Evolutionary conservation across 139 green algal genomes (phyloP).

Genomic region (Monoraphidium neglectum): DNA sequence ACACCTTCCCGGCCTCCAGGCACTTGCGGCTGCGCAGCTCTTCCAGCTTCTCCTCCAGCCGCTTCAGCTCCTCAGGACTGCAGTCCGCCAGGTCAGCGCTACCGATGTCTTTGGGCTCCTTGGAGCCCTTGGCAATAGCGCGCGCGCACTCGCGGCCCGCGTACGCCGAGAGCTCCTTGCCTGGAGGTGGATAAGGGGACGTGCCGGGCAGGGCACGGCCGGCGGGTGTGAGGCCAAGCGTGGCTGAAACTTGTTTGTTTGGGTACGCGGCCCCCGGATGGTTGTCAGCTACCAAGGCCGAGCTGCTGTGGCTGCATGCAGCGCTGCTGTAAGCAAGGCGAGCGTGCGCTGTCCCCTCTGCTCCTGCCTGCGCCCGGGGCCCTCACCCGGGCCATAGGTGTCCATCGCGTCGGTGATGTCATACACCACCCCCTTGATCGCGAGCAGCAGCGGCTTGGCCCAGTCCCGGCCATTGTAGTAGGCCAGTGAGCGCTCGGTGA

Average conservation of each 20-base stretch:
- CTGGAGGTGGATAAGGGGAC: constrained; percentile 28
- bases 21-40: constrained; percentile 46
- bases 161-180: constrained; percentile 52
- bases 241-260: no score
- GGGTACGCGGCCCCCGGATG: no score
- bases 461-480: constrained; percentile 73
- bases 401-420: constrained; percentile 68
- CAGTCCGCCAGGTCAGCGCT: constrained; percentile 39
- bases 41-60: constrained; percentile 48
- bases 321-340: no score
- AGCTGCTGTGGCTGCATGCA: no score
- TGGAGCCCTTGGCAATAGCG: constrained; percentile 61
- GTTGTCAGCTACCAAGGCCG: no score
- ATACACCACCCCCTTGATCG: constrained; percentile 68
- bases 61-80: constrained; percentile 38
- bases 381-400: constrained; percentile 77
- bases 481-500: constrained; percentile 62
- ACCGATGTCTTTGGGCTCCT: constrained; percentile 1
- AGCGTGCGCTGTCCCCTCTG: no score
- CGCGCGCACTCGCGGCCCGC: constrained; percentile 64
- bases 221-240: no score
- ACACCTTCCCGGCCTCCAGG: not conserved
- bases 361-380: no score
- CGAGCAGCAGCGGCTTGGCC: constrained; percentile 64
- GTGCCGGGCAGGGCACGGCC: no score